phyloP scores from a whole-genome alignment of 2,329 filamentous ascomycete genomes.

The Colletotrichum navitas region DNA sequence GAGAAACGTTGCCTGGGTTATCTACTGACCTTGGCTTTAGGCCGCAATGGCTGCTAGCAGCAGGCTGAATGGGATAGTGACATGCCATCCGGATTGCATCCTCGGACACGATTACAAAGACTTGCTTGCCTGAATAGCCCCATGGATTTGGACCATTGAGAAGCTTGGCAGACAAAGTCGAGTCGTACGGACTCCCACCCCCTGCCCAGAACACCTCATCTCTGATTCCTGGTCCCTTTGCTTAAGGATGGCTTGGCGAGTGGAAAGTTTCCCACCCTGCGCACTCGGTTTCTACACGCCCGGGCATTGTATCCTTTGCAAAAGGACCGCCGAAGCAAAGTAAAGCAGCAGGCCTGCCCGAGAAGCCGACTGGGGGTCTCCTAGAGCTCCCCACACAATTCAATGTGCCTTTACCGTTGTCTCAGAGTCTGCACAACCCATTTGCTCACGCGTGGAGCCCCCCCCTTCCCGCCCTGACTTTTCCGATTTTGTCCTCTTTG shows the following conservation, averaged over 20 bases:
- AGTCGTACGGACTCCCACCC: slow-evolving; percentile 31
- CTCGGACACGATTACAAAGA: slow-evolving; percentile 32
- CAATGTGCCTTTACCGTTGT: slow-evolving; percentile 56
- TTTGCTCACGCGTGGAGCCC: slow-evolving; percentile 47
- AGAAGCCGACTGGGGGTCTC: slow-evolving; percentile 46
- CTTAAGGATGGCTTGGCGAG: slow-evolving; percentile 41
- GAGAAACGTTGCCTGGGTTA: slow-evolving; percentile 3
- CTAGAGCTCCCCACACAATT: slow-evolving; percentile 52
- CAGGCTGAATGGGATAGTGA: slow-evolving; percentile 22
- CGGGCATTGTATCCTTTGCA: slow-evolving; percentile 28
- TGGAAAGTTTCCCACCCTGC: slow-evolving; percentile 25
- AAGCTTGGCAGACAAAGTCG: slow-evolving; percentile 34
- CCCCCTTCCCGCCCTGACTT: slow-evolving; percentile 31
- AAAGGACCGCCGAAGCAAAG: slow-evolving; percentile 31
- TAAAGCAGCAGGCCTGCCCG: slow-evolving; percentile 35
- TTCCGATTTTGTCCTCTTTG: slow-evolving; percentile 45
- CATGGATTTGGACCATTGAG: slow-evolving; percentile 36
- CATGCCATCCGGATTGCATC: slow-evolving; percentile 23
- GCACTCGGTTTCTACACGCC: slow-evolving; percentile 25
- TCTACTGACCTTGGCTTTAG: neutral
- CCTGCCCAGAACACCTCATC: slow-evolving; percentile 26
- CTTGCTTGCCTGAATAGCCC: slow-evolving; percentile 38
- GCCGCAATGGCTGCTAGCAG: slow-evolving; percentile 5
- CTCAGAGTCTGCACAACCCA: slow-evolving; percentile 59
- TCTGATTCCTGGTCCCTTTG: slow-evolving; percentile 27